Evolutionary conservation across 2,329 filamentous ascomycete species (phyloP), one percentile per base, ranked within the genome.

Genomic region (Ophiostoma pallidulum): DNA sequence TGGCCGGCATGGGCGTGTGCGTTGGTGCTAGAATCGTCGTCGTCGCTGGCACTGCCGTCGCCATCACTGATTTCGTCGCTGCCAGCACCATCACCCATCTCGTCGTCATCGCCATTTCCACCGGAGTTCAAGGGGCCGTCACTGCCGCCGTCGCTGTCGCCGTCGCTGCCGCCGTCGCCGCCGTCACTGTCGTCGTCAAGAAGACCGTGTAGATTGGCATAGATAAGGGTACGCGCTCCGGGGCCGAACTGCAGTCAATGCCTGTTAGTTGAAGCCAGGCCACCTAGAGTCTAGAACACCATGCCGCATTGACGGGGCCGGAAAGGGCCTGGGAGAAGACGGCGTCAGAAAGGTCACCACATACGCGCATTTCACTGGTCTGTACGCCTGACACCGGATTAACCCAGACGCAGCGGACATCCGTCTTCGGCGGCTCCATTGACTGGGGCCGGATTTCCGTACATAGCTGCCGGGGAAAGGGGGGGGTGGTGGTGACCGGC

Each of bases 311-410:
- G n/a, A n/a, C n/a, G n/a, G n/a, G n/a, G n/a, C n/a, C n/a, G n/a
- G n/a, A n/a, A n/a, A 31, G n/a, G 16, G 9, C 1, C 4, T 5
- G n/a, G 19, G 10, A 38, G n/a, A 36, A 22, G 19, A n/a, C 40
- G 4, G 19, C 4, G 29, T 33, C 4, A 20, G 20, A 19, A 24
- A 32, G n/a, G 19, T 33, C 8, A 26, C 8, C 7, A 51, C 60
- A 38, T 48, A 62, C 60, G 26, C 61, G 51, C 39, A 49, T 55
- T 31, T 57, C 57, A 8, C 55, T 45, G 1, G 57, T 57, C 47
- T 62, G 61, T 12, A 62, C 52, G 45, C 58, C 57, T 24, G 56
- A 56, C 1, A 50, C 49, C n/a, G 48, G 53, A 32, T 52, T 51
- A 29, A 63, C 54, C 20, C 54, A 56, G 37, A 62, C 52, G 32